Conservation (phyloP, 2,329 filamentous ascomycete genomes). For the Aspergillus caelatus region DNA sequence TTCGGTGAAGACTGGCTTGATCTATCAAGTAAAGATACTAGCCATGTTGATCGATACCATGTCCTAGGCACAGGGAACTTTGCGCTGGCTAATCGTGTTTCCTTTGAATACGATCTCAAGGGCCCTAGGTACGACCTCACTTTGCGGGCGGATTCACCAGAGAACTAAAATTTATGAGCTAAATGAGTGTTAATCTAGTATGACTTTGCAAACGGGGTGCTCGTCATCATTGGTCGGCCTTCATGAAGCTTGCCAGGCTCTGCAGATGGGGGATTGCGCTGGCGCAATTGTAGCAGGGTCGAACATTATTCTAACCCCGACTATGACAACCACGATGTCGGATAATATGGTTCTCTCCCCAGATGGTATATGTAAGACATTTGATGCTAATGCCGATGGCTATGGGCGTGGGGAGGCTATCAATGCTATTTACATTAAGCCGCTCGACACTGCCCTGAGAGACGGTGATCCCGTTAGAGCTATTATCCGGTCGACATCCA, state of each 20-base stretch:
- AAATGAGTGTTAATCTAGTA: slow-evolving; percentile 14
- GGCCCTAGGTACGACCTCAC: slow-evolving; percentile 10
- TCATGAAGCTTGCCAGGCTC: slow-evolving; percentile 30
- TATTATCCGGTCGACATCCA: slow-evolving; percentile 28
- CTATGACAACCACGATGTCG: slow-evolving; percentile 27
- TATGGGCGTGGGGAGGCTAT: slow-evolving; percentile 37
- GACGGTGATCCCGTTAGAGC: slow-evolving; percentile 33
- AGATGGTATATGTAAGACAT: slow-evolving; percentile 27
- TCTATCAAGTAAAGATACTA: slow-evolving; percentile 10
- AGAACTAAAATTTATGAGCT: too few relatives aligned
- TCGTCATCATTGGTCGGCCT: slow-evolving; percentile 34
- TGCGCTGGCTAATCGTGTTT: slow-evolving; percentile 15
- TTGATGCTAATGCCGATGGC: slow-evolving; percentile 31
- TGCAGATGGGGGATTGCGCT: slow-evolving; percentile 5
- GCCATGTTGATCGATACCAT: too few relatives aligned
- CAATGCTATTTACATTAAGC: slow-evolving; percentile 32
- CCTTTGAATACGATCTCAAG: slow-evolving; percentile 16
- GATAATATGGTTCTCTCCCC: slow-evolving; percentile 38
- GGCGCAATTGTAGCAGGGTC: slow-evolving; percentile 36
- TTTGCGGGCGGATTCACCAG: too few relatives aligned
- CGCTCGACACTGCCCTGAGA: slow-evolving; percentile 28
- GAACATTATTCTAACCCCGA: slow-evolving; percentile 36
- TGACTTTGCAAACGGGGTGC: slow-evolving; percentile 33
- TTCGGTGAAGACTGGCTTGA: slow-evolving; percentile 32
- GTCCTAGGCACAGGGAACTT: slow-evolving; percentile 15